A percentile compares a stretch with the other conserved stretches of the same genome.
These are phyloP conservation scores for Colletotrichum musae DNA, from an alignment of 2,329 filamentous ascomycete species.

Conservation along the genomic window DNA sequence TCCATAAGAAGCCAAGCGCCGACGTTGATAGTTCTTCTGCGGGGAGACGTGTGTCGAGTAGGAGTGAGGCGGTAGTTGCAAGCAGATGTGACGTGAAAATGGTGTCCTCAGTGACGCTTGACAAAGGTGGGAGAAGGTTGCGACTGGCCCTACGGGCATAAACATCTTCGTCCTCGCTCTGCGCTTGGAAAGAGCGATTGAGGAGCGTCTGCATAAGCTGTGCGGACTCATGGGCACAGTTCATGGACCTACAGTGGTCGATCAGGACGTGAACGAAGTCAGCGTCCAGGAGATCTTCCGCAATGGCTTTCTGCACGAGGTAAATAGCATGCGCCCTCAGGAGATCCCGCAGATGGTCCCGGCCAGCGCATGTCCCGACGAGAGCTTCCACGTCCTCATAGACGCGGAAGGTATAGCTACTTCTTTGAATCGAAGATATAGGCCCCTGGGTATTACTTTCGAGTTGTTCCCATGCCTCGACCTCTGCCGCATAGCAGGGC, in stretches of 20 bases:
- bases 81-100: constrained; percentile 9
- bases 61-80: constrained; percentile 10
- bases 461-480: constrained; percentile 58
- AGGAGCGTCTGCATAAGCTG: constrained; percentile 55
- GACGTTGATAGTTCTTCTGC: constrained; percentile 6
- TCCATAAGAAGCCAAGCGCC: constrained; percentile 29
- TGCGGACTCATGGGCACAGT: constrained; percentile 57
- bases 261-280: constrained; percentile 58
- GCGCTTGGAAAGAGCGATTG: constrained; percentile 46
- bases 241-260: constrained; percentile 55
- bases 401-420: constrained; percentile 59
- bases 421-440: constrained; percentile 50
- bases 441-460: constrained; percentile 56
- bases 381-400: constrained; percentile 65
- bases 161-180: neutral
- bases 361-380: constrained; percentile 57
- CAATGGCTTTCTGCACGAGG: constrained; percentile 58
- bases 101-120: neutral
- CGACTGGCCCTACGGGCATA: neutral
- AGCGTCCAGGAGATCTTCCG: constrained; percentile 57
- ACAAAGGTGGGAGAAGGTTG: neutral
- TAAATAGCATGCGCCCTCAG: constrained; percentile 63
- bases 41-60: constrained; percentile 10
- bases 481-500: constrained; percentile 61
- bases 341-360: constrained; percentile 61